Evolutionary conservation across 1,139 yeast species (phyloP).

Genomic region (Zygoascus meyerae): DNA sequence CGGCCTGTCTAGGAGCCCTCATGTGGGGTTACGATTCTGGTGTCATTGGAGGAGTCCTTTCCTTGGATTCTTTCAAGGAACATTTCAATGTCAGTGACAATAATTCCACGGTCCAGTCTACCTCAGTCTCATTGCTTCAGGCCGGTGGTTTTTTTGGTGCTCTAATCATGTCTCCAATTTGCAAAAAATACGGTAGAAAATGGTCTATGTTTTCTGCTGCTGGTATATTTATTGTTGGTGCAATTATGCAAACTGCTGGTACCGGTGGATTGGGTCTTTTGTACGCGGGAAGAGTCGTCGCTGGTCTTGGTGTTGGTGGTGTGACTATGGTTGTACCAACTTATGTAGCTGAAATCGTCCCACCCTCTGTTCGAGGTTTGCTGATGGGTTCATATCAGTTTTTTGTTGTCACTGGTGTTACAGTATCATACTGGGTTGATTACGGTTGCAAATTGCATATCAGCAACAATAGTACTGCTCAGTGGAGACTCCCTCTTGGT

Average conservation of each 20-base stretch:
- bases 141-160: conserved; percentile 48
- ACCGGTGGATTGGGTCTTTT: conserved; percentile 54
- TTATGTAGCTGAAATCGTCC: conserved; percentile 61
- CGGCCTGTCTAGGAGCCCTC: conserved; percentile 13
- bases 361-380: conserved; percentile 49
- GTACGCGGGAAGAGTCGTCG: conserved; percentile 32
- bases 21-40: conserved; percentile 21
- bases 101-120: conserved; percentile 30
- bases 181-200: conserved; percentile 63
- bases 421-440: conserved; percentile 29
- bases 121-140: conserved; percentile 43
- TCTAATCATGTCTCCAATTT: conserved; percentile 38
- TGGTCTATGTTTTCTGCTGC: conserved; percentile 76
- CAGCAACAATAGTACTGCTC: conserved; percentile 10
- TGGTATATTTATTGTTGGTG: conserved; percentile 72
- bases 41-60: conserved; percentile 17
- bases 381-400: conserved; percentile 15
- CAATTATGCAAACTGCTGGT: conserved; percentile 62
- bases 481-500: conserved; percentile 26
- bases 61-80: conserved; percentile 28
- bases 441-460: conserved; percentile 26
- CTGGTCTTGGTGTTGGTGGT: conserved; percentile 53
- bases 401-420: conserved; percentile 45
- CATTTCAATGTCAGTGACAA: conserved; percentile 34
- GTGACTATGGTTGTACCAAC: conserved; percentile 61